Evolutionary conservation across 139 green algal species (phyloP).

Genomic region (Haematococcus lacustris): DNA sequence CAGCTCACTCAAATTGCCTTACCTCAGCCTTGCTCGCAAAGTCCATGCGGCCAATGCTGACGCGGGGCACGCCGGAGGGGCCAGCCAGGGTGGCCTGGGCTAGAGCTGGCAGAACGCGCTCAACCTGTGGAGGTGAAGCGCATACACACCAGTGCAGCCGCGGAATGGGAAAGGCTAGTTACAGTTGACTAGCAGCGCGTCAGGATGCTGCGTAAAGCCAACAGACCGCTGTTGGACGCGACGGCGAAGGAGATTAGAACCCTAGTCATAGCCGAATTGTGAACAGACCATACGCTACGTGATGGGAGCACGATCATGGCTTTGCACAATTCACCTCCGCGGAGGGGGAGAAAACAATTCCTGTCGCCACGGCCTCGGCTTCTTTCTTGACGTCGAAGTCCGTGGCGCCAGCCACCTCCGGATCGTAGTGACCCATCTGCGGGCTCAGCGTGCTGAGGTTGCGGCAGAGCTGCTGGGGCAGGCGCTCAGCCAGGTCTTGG

Average conservation of each 20-base stretch:
- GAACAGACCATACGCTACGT: too few relatives aligned
- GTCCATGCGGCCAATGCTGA: slow-evolving; percentile 59
- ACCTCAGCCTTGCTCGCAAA: slow-evolving; percentile 63
- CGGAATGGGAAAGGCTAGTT: background rate
- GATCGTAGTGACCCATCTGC: background rate
- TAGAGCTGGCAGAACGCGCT: background rate
- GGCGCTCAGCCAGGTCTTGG: background rate
- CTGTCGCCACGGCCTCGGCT: background rate
- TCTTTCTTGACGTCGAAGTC: background rate
- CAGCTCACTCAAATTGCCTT: too few relatives aligned
- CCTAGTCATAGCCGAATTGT: too few relatives aligned
- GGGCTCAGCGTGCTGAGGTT: background rate
- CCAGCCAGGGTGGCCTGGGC: background rate
- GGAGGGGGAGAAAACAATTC: background rate
- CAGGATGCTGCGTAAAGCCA: background rate
- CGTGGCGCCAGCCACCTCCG: background rate
- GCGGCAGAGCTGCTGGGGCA: background rate
- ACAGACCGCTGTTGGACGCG: background rate
- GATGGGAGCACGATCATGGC: background rate
- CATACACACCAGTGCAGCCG: too few relatives aligned
- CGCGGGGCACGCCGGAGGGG: slow-evolving; percentile 10
- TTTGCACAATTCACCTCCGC: background rate
- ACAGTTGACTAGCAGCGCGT: background rate
- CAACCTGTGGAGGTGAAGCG: background rate
- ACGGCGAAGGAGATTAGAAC: background rate